Conservation (phyloP, 2,329 filamentous ascomycete species). For the Paraconiothyrium sp. region DNA sequence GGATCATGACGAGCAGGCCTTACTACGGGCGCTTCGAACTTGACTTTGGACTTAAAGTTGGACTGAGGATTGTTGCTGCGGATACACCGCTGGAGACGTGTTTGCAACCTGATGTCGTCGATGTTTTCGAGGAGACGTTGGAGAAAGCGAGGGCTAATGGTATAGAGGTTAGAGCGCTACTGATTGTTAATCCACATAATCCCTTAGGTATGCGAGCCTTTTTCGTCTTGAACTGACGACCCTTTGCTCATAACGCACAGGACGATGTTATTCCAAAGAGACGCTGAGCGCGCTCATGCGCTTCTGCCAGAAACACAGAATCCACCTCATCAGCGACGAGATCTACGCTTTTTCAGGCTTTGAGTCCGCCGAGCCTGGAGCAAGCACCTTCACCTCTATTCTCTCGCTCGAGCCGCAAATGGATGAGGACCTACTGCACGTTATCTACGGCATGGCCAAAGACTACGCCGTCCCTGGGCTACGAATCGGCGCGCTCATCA, state of each 20-base stretch:
- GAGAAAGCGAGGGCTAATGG: conserved; percentile 42
- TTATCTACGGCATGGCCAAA: conserved; percentile 42
- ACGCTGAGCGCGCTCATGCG: conserved; percentile 38
- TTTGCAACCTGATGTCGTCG: conserved; percentile 37
- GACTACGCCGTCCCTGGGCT: conserved; percentile 53
- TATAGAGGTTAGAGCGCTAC: conserved; percentile 49
- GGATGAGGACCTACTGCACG: conserved; percentile 32
- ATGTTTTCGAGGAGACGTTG: conserved; percentile 52
- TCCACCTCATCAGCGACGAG: conserved; percentile 47
- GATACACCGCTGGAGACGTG: conserved; percentile 30
- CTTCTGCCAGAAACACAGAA: conserved; percentile 36
- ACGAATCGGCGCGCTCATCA: conserved; percentile 30
- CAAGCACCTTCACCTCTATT: conserved; percentile 32
- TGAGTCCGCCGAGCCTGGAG: conserved; percentile 8
- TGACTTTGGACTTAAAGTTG: conserved; percentile 59
- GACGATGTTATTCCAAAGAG: conserved; percentile 40
- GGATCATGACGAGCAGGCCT: conserved; percentile 57
- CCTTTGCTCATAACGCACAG: background rate
- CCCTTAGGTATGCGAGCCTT: conserved; percentile 38
- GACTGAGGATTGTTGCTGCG: conserved; percentile 23
- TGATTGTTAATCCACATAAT: conserved; percentile 58
- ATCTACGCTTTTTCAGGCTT: conserved; percentile 46
- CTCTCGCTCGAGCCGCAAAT: conserved; percentile 31
- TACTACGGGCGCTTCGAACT: conserved; percentile 60
- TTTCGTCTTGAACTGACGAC: conserved; percentile 25